phyloP scores from a whole-genome alignment of 2,329 filamentous ascomycete species.

The Ophiostoma sp. region DNA sequence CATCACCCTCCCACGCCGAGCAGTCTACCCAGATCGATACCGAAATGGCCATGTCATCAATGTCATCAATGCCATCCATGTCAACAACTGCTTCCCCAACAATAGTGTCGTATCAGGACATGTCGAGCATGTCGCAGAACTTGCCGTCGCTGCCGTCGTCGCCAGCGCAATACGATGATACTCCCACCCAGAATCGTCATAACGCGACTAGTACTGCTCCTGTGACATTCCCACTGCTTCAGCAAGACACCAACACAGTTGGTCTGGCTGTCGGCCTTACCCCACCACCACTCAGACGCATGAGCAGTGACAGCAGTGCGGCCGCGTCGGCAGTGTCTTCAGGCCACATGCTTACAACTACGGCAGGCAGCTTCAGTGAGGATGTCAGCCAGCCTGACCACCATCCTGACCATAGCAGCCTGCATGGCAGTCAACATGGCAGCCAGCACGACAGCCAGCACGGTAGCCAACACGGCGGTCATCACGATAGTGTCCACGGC shows the following conservation, averaged over 20 bases:
- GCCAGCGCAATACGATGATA: neutral
- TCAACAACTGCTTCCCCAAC: neutral
- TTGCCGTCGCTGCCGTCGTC: conserved; percentile 10
- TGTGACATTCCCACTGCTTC: conserved; percentile 14
- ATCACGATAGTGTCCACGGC: neutral
- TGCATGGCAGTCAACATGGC: neutral
- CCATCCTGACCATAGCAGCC: conserved; percentile 6
- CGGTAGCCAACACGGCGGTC: neutral
- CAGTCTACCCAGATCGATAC: conserved; percentile 2
- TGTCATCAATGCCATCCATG: neutral
- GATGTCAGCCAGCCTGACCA: conserved; percentile 14
- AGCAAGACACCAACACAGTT: conserved; percentile 18
- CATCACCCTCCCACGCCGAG: neutral
- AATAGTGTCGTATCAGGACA: neutral
- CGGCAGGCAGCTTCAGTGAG: neutral
- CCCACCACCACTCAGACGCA: neutral
- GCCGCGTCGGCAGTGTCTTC: conserved; percentile 16
- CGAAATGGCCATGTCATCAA: conserved; percentile 10
- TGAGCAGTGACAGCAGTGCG: conserved; percentile 19
- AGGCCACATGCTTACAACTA: neutral
- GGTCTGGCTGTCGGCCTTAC: conserved; percentile 18
- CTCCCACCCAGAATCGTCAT: conserved; percentile 6
- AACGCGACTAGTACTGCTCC: conserved; percentile 20
- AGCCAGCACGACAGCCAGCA: conserved; percentile 4
- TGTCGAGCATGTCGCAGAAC: conserved; percentile 6